Conservation (phyloP, 2,329 filamentous ascomycete genomes). For the Fusarium torreyae region DNA sequence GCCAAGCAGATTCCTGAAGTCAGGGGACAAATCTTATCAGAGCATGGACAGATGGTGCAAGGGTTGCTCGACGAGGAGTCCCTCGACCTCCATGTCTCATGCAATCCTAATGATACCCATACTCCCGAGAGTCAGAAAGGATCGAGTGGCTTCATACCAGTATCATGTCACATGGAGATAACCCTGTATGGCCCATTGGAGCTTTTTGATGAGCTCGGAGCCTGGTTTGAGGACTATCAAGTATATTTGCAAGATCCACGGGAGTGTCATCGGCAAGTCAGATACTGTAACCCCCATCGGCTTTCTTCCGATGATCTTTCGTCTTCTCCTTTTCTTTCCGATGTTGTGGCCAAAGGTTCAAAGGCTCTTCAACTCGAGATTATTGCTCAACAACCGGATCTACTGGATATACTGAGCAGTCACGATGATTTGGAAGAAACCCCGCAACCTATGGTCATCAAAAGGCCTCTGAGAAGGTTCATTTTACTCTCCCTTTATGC, state of each 20-base stretch:
- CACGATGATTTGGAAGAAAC: slow-evolving; percentile 50
- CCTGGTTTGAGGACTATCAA: slow-evolving; percentile 52
- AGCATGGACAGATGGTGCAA: slow-evolving; percentile 30
- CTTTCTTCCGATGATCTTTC: slow-evolving; percentile 42
- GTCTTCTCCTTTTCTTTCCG: slow-evolving; percentile 4
- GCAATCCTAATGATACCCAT: not conserved
- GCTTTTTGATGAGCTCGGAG: slow-evolving; percentile 49
- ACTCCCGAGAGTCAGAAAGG: not conserved
- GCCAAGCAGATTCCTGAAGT: not conserved
- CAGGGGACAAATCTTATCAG: not conserved
- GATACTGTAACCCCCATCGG: slow-evolving; percentile 57
- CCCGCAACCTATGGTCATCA: slow-evolving; percentile 47
- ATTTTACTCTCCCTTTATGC: rapidly evolving
- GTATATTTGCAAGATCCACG: slow-evolving; percentile 56
- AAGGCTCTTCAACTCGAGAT: slow-evolving; percentile 7
- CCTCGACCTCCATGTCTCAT: slow-evolving; percentile 7
- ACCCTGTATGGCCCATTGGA: slow-evolving; percentile 52
- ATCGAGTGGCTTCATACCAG: rapidly evolving
- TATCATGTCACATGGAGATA: slow-evolving; percentile 35
- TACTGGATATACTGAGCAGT: slow-evolving; percentile 47
- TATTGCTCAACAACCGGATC: slow-evolving; percentile 31
- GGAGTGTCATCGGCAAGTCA: slow-evolving; percentile 46
- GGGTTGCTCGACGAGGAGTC: slow-evolving; percentile 29
- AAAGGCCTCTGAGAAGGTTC: slow-evolving; percentile 46
- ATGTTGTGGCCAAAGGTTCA: not conserved